Evolutionary conservation across 306 rosid species (phyloP), one percentile per base, ranked within the genome.

Genomic region (Castanea mollissima): DNA sequence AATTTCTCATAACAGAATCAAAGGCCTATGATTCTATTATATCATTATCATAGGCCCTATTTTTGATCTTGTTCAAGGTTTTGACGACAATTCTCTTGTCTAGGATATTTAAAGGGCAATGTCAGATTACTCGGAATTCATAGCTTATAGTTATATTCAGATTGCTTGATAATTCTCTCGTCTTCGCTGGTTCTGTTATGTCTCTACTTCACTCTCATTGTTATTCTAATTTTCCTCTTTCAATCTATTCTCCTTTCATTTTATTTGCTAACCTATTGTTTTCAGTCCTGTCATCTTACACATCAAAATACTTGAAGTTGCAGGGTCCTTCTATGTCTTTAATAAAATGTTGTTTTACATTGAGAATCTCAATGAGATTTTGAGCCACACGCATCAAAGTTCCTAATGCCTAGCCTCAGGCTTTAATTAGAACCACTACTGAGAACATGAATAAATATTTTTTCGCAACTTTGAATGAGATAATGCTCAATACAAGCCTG

Each of bases 351-450:
- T 7, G 8, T 38, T 7, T 38, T 38, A 38, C 46, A 38, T 38
- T 2, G 46, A 38, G 11, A 38, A 15, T 35, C 41, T 12, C 14
- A 49, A 68, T 49, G 46, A 55, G 25, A 67, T 20, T 72, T 51
- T 62, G 78, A 32, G 62, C 65, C 65, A 73, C 64, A 67, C 80
- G 70, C 63, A 54, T 44, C 44, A 69, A 54, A 75, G 67, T 77
- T 82, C 75, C 67, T 75, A 49, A 29, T 78, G 54, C 80, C 55
- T 20, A 83, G 31, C 55, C 58, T 83, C 34, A 44, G 60, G 38
- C 41, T 21, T 38, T 57, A 32, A 59, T 44, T 16, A 19, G 25
- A 78, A n/a, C 65, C 18, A 38, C 15, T 59, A 27, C 14, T 1
- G 31, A 23, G 31, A 59, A 51, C 74, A 32, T 5, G 55, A 46